Evolutionary conservation across 2,329 filamentous ascomycete genomes (phyloP).

Genomic region (Aspergillus niger): DNA sequence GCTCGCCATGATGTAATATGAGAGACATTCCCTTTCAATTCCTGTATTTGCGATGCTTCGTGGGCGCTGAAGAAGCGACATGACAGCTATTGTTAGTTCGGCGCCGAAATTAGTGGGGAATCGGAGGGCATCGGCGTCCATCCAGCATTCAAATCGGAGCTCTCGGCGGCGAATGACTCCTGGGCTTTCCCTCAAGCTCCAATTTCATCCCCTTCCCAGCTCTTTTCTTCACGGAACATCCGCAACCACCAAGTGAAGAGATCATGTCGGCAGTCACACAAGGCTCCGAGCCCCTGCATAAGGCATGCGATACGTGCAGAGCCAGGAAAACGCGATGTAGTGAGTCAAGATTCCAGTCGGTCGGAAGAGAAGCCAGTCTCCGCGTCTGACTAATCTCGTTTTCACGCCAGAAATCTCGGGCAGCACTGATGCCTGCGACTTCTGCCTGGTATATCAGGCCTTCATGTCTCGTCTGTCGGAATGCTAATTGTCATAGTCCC

Average conservation of each 20-base stretch:
- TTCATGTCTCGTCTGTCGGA: not conserved
- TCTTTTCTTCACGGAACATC: not conserved
- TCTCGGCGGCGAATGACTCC: not conserved
- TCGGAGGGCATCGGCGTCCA: not conserved
- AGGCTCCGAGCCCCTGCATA: slow-evolving; percentile 8
- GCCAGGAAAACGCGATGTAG: slow-evolving; percentile 12
- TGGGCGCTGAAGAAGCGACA: not conserved
- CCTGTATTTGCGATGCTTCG: no score
- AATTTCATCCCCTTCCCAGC: not conserved
- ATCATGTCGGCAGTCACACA: not conserved
- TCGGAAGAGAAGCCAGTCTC: not conserved
- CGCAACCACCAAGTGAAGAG: not conserved
- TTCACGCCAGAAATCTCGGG: slow-evolving; percentile 2
- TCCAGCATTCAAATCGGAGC: not conserved
- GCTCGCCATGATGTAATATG: not conserved
- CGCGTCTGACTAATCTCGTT: not conserved
- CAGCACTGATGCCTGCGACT: not conserved
- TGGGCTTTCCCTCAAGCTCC: not conserved
- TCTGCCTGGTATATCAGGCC: slow-evolving; percentile 8
- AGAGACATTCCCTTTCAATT: not conserved
- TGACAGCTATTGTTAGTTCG: not conserved
- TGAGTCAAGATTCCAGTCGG: not conserved
- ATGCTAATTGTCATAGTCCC: not conserved
- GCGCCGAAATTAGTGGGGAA: not conserved
- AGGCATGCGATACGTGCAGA: slow-evolving; percentile 11